phyloP scores from a whole-genome alignment of 257 asterid genomes.

The Ligustrum vulgare region DNA sequence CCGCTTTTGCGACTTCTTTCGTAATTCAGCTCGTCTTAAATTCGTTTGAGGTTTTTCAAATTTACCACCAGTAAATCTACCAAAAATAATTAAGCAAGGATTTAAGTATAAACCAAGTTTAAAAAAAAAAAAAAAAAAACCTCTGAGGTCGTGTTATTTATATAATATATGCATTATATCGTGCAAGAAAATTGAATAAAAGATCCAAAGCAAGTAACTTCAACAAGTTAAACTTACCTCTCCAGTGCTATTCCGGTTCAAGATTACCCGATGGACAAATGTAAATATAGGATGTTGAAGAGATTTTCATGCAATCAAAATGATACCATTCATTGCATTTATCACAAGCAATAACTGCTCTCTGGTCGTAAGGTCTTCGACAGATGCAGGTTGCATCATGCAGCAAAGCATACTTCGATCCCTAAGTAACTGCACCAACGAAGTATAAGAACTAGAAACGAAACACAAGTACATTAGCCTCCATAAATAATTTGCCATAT shows the following conservation, averaged over 20 bases:
- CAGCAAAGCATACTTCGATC: constrained; percentile 97
- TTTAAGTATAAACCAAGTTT: neutral
- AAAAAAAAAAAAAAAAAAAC: neutral
- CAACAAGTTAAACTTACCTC: constrained; percentile 43
- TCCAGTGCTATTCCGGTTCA: constrained; percentile 38
- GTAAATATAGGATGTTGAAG: constrained; percentile 67
- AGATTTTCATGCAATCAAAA: constrained; percentile 77
- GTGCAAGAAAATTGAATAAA: neutral
- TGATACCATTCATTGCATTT: constrained; percentile 95
- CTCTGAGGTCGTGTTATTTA: neutral
- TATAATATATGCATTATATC: neutral
- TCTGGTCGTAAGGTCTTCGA: constrained; percentile 76
- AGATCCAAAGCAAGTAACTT: neutral
- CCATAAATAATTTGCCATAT: neutral
- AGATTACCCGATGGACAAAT: constrained; percentile 86
- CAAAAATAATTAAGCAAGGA: constrained; percentile 10
- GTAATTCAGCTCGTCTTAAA: constrained; percentile 51
- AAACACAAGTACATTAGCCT: constrained; percentile 9
- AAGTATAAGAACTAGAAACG: constrained; percentile 15
- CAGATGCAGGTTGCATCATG: too few relatives aligned
- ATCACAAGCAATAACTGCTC: constrained; percentile 90
- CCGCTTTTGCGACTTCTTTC: constrained; percentile 44
- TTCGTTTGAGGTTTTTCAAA: constrained; percentile 88
- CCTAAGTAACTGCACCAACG: constrained; percentile 63
- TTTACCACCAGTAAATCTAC: constrained; percentile 51